A percentile compares a stretch with the other conserved stretches of the same genome.
These are phyloP conservation scores for Corylus heterophylla DNA, from an alignment of 306 rosid genomes.

Conservation along the genomic window DNA sequence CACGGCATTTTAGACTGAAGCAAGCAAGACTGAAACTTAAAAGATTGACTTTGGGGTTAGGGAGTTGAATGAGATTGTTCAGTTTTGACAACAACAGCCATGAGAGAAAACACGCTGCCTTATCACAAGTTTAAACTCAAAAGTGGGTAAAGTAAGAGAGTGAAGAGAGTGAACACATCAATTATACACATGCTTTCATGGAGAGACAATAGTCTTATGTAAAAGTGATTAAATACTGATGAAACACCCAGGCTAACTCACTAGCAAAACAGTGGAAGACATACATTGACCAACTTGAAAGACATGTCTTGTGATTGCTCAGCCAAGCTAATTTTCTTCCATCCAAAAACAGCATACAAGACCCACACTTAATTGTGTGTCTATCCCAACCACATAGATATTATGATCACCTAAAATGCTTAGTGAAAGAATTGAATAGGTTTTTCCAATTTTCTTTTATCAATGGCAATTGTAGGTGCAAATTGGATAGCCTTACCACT, in stretches of 20 bases:
- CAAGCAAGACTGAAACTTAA: too few species aligned
- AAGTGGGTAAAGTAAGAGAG: not conserved
- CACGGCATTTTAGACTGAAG: too few species aligned
- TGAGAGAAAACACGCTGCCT: not conserved
- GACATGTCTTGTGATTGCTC: not conserved
- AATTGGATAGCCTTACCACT: not conserved
- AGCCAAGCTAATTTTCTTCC: not conserved
- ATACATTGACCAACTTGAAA: not conserved
- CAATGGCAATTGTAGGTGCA: not conserved
- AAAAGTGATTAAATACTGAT: not conserved
- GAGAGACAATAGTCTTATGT: not conserved
- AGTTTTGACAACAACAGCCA: too few species aligned
- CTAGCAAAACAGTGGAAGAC: not conserved
- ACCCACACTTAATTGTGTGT: not conserved
- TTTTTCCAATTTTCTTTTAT: not conserved
- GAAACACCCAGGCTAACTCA: not conserved
- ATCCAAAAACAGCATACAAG: not conserved
- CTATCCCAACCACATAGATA: not conserved
- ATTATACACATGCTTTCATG: not conserved
- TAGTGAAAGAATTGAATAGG: not conserved
- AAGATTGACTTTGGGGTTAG: too few species aligned
- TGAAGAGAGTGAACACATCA: not conserved
- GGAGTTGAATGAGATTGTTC: too few species aligned
- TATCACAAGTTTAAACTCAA: not conserved
- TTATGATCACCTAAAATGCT: not conserved